Conservation (phyloP, 805 yeast species). For the Myxozyma neglecta region DNA sequence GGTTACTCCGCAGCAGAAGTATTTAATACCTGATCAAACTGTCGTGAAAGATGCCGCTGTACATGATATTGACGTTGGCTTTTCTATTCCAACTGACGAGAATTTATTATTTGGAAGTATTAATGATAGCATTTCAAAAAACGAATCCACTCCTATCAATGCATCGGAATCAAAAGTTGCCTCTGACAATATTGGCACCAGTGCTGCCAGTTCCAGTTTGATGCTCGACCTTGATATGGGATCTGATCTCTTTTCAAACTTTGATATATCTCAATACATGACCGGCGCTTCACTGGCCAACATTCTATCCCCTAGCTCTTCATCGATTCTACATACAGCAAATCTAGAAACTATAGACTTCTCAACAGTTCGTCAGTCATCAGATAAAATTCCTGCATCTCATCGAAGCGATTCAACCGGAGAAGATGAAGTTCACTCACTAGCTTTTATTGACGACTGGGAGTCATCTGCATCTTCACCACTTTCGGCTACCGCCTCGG, state of each 20-base stretch:
- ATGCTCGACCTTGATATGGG: background rate
- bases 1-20: background rate
- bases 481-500: background rate
- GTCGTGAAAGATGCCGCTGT: background rate
- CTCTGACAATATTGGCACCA: background rate
- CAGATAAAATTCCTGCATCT: background rate
- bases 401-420: conserved; percentile 9
- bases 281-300: background rate
- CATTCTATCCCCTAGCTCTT: background rate
- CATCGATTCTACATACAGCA: background rate
- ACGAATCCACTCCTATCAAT: background rate
- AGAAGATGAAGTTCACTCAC: conserved; percentile 5
- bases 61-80: background rate
- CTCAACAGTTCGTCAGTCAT: background rate
- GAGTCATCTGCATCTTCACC: conserved; percentile 10
- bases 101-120: background rate
- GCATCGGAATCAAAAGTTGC: background rate
- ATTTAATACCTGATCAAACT: background rate
- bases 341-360: background rate
- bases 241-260: background rate
- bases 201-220: background rate
- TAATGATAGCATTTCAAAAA: background rate
- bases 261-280: conserved; percentile 4
- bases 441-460: conserved; percentile 4
- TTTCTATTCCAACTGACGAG: background rate